Base-by-base conservation (phyloP, 331 rosid species). In the Saraca asoca region DNA sequence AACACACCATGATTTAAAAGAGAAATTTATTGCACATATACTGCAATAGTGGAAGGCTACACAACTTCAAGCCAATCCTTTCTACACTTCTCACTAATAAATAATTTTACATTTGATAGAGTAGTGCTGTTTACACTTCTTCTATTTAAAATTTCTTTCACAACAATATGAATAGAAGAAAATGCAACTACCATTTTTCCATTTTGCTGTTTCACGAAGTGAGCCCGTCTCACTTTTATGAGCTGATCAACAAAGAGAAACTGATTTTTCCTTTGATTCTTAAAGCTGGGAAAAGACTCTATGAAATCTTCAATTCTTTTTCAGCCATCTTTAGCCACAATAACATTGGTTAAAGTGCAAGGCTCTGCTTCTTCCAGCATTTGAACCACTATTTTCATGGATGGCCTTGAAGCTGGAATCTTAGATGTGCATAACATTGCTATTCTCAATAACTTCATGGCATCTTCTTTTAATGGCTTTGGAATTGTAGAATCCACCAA, bases 331-430 rank as follows among this genome's bases (percentile, higher is more conserved):
- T 77, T 80, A 16, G 61, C 58, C 38, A 87, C 83, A 66, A 59
- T 48, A n/a, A 89, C 67, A 79, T 70, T 68, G 24, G 66, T 38
- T 54, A 82, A 78, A 20, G 73, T 9, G 41, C 64, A 73, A 59
- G 98, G 96, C 11, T 82, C 87, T 4, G 87, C 86, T 65, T 90
- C 91, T 78, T 93, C 90, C 34, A 93, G 83, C 98, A 90, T 86
- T 58, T 93, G 95, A 69, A 93, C 97, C 51, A 93, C 88, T 83
- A 57, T 81, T 82, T 96, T 90, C 95, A 88, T 93, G 46, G 96
- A 85, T 1, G 98, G 98, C 67, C 98, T 93, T 34, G 88, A 75
- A 38, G 79, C 51, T 24, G 97, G 97, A 50, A 74, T 62, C 34
- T 74, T 87, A 0, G 64, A 70, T 0, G 96, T 87, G 83, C 98